Conservation (phyloP, 108 stramenopile species). For the Cyclotella choctawhatcheeana region DNA sequence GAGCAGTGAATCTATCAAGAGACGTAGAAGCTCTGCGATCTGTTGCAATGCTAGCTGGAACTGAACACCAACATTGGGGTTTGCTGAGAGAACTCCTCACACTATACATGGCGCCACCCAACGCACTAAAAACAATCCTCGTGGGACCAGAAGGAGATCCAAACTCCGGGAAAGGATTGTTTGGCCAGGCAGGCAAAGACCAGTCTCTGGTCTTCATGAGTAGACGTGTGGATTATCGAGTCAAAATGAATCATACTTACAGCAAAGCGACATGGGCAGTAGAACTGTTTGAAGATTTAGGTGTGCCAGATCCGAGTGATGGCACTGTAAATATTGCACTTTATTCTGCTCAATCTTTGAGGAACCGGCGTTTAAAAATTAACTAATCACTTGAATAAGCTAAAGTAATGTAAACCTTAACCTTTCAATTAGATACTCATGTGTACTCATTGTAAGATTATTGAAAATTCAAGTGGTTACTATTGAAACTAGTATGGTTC, state of each 20-base stretch:
- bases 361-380: slow-evolving; percentile 40
- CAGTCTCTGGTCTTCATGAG: slow-evolving; percentile 85
- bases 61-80: slow-evolving; percentile 85
- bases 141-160: slow-evolving; percentile 83
- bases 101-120: slow-evolving; percentile 88
- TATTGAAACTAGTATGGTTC: no score
- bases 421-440: no score
- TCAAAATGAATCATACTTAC: slow-evolving; percentile 65
- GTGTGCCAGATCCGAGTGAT: slow-evolving; percentile 78
- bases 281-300: slow-evolving; percentile 74
- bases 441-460: no score
- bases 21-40: slow-evolving; percentile 85
- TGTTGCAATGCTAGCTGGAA: slow-evolving; percentile 84
- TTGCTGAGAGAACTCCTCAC: slow-evolving; percentile 77
- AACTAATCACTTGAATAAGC: slow-evolving; percentile 13
- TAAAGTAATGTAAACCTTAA: no score
- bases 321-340: slow-evolving; percentile 63
- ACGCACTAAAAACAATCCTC: slow-evolving; percentile 82
- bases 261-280: slow-evolving; percentile 77
- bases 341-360: slow-evolving; percentile 49
- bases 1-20: slow-evolving; percentile 81
- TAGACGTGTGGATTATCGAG: slow-evolving; percentile 82
- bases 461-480: no score
- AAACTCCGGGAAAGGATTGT: slow-evolving; percentile 81
- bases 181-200: slow-evolving; percentile 76